Evolutionary conservation across 2,329 filamentous ascomycete species (phyloP).

Genomic region (Fusarium nodosum): DNA sequence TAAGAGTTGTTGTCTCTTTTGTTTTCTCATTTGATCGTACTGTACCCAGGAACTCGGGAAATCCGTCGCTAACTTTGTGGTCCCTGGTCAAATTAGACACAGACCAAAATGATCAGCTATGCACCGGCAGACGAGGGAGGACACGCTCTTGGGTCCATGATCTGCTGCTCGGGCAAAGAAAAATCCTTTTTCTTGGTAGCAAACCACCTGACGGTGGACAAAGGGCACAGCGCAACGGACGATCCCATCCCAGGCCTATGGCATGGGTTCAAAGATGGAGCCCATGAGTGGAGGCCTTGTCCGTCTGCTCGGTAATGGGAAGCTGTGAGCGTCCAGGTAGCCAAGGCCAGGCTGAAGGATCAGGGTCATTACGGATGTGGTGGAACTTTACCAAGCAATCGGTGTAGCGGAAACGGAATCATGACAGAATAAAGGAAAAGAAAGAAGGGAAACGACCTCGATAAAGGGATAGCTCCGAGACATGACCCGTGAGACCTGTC

Average conservation of each 20-base stretch:
- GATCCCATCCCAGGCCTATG: constrained; percentile 23
- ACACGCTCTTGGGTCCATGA: constrained; percentile 10
- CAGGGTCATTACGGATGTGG: constrained; percentile 23
- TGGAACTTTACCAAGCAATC: constrained; percentile 28
- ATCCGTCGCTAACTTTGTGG: neutral
- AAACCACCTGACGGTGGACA: constrained; percentile 31
- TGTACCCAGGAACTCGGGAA: constrained; percentile 6
- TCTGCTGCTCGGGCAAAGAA: constrained; percentile 32
- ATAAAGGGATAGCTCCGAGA: constrained; percentile 39
- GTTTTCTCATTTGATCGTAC: constrained; percentile 30
- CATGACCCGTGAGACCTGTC: constrained; percentile 17
- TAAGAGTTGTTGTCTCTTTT: constrained; percentile 37
- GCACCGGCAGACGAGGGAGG: constrained; percentile 38
- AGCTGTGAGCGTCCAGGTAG: constrained; percentile 1
- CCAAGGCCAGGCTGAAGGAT: constrained; percentile 38
- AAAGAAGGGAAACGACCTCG: neutral
- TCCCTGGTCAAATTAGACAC: constrained; percentile 2
- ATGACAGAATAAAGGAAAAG: neutral
- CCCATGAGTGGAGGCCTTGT: constrained; percentile 22
- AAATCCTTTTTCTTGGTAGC: constrained; percentile 29
- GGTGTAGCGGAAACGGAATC: neutral
- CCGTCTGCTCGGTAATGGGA: constrained; percentile 19
- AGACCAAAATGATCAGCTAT: constrained; percentile 29
- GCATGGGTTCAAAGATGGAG: constrained; percentile 24
- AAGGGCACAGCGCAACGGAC: constrained; percentile 32